Conservation (phyloP, 2,329 filamentous ascomycete species). For the Cytospora piceae region DNA sequence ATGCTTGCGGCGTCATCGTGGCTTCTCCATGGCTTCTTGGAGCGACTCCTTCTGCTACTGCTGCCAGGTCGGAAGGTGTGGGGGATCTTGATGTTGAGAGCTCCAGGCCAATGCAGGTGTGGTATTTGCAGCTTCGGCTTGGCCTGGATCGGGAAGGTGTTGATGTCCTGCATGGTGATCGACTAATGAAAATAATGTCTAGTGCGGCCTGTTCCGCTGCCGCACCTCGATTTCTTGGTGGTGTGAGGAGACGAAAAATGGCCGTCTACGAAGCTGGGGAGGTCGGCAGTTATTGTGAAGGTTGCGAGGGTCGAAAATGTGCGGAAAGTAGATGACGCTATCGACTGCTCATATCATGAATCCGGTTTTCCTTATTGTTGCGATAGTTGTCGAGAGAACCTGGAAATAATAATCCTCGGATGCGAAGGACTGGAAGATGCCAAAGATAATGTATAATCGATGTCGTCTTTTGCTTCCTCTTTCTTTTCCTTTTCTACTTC, state of each 20-base stretch:
- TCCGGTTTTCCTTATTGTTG: conserved; percentile 2
- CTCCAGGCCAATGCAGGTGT: conserved; percentile 36
- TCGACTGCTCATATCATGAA: conserved; percentile 25
- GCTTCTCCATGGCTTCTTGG: conserved; percentile 33
- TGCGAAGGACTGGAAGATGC: background rate
- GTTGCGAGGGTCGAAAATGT: background rate
- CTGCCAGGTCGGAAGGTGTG: conserved; percentile 38
- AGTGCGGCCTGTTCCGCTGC: conserved; percentile 3
- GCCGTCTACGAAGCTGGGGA: background rate
- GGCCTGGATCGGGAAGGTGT: conserved; percentile 33
- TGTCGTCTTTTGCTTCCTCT: background rate
- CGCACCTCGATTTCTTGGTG: background rate
- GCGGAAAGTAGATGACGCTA: conserved; percentile 25
- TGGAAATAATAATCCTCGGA: background rate
- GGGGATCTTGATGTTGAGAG: conserved; percentile 39
- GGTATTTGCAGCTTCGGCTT: conserved; percentile 38
- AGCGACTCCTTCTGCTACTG: conserved; percentile 35
- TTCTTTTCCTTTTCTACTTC: background rate
- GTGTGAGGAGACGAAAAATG: background rate
- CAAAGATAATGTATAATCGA: background rate
- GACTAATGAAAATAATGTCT: background rate
- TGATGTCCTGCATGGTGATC: conserved; percentile 37
- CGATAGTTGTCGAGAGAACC: background rate
- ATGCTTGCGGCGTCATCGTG: conserved; percentile 55
- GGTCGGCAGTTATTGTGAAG: background rate